These are phyloP conservation scores for Acarospora socialis DNA, from an alignment of 2,329 filamentous ascomycete genomes.

Conservation along the genomic window DNA sequence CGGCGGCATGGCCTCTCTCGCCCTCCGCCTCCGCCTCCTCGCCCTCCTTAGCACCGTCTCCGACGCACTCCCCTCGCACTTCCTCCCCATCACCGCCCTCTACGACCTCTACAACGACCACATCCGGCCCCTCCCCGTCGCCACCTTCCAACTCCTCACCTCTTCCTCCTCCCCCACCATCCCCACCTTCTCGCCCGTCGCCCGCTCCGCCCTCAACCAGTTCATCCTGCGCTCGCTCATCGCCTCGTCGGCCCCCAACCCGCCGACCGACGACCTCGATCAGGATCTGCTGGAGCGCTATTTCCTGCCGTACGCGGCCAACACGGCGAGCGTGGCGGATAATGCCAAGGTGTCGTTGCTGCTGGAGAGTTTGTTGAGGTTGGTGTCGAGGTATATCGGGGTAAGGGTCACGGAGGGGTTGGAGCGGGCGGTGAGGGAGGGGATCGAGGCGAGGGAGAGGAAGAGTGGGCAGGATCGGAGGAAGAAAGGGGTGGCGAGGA, in stretches of 20 bases:
- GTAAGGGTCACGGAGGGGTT: constrained; percentile 25
- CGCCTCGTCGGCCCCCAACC: constrained; percentile 26
- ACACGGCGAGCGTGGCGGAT: constrained; percentile 44
- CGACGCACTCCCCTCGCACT: constrained; percentile 17
- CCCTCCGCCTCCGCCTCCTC: constrained; percentile 31
- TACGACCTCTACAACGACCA: constrained; percentile 31
- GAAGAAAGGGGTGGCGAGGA: constrained; percentile 27
- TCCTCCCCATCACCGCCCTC: constrained; percentile 22
- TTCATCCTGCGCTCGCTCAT: constrained; percentile 37
- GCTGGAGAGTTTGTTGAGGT: constrained; percentile 49
- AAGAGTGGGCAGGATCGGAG: constrained; percentile 32
- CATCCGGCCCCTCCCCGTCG: constrained; percentile 30
- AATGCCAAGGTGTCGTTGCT: constrained; percentile 60
- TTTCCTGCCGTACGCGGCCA: constrained; percentile 53
- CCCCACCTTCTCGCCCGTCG: constrained; percentile 22
- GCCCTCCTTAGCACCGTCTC: constrained; percentile 28
- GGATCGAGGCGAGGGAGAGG: constrained; percentile 36
- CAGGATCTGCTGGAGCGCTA: constrained; percentile 40
- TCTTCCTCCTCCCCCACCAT: constrained; percentile 31
- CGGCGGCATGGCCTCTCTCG: constrained; percentile 26
- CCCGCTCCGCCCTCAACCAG: constrained; percentile 39
- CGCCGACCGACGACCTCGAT: constrained; percentile 30
- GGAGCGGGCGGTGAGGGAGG: constrained; percentile 33
- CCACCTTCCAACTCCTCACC: constrained; percentile 32
- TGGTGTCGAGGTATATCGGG: constrained; percentile 28